Percentiles rank a stretch among this genome's conserved stretches.
phyloP scores from a whole-genome alignment of 257 asterid species.

The Plantago major region DNA sequence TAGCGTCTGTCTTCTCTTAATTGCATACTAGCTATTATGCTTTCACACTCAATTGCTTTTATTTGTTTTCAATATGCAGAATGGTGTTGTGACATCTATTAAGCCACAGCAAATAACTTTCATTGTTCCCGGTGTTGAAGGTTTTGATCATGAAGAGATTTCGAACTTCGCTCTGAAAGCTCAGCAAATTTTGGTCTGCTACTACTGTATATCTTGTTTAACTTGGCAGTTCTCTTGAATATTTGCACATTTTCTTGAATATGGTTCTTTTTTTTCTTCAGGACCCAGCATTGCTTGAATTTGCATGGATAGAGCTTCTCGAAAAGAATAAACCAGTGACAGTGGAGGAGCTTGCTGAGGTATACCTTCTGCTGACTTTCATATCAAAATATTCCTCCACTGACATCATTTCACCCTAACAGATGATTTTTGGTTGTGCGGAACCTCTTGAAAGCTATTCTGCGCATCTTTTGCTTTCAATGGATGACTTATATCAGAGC shows the following conservation, averaged over 20 bases:
- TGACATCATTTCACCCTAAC: conserved; percentile 45
- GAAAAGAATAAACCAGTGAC: conserved; percentile 72
- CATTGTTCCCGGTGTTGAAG: conserved; percentile 76
- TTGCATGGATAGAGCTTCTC: conserved; percentile 95
- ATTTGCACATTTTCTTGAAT: conserved; percentile 15
- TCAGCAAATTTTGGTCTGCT: conserved; percentile 67
- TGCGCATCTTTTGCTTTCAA: conserved; percentile 77
- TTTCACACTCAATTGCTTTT: conserved; percentile 20
- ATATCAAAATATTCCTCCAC: conserved; percentile 29
- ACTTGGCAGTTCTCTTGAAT: conserved; percentile 17
- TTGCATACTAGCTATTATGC: conserved; percentile 17
- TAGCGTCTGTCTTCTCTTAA: conserved; percentile 15
- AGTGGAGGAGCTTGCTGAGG: conserved; percentile 89
- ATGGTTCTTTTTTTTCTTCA: conserved; percentile 27
- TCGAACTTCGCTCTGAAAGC: conserved; percentile 72
- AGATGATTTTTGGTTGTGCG: conserved; percentile 95
- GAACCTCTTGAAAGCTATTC: conserved; percentile 95
- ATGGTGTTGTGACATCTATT: conserved; percentile 71
- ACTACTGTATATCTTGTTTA: conserved; percentile 18
- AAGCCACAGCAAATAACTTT: conserved; percentile 93
- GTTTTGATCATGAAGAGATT: conserved; percentile 73
- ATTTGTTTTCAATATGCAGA: conserved; percentile 44
- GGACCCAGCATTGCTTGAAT: conserved; percentile 90
- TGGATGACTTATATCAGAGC: conserved; percentile 65
- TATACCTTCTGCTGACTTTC: conserved; percentile 28